These are phyloP conservation scores for Rhododendron molle DNA, from an alignment of 148 eudicot genomes.

Conservation along the genomic window DNA sequence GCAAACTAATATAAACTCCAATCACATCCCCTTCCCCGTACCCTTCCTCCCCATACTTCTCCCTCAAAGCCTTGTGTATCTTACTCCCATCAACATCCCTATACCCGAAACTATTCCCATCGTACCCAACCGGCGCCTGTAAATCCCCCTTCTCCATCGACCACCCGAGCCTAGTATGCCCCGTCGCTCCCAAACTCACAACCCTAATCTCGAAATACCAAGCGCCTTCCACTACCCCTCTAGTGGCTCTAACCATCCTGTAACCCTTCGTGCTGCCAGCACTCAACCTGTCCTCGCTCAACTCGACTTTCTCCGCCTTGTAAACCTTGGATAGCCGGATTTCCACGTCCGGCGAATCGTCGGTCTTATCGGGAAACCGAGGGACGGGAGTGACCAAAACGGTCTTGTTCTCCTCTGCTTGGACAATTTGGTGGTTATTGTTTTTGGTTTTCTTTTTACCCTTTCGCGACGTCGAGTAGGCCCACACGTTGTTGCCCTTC, in stretches of 20 bases:
- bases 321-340: slow-evolving; percentile 72
- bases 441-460: slow-evolving; percentile 53
- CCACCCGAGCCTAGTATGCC: slow-evolving; percentile 94
- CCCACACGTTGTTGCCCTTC: slow-evolving; percentile 64
- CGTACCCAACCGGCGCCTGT: slow-evolving; percentile 97
- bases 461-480: slow-evolving; percentile 46
- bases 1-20: slow-evolving; percentile 88
- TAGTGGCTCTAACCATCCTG: slow-evolving; percentile 92
- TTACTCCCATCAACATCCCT: slow-evolving; percentile 96
- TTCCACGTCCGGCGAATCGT: slow-evolving; percentile 48
- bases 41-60: slow-evolving; percentile 83
- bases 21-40: slow-evolving; percentile 90
- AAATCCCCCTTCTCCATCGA: slow-evolving; percentile 92
- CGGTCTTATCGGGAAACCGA: slow-evolving; percentile 67
- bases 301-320: slow-evolving; percentile 92
- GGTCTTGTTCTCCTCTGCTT: slow-evolving; percentile 27
- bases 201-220: slow-evolving; percentile 92
- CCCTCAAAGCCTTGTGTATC: slow-evolving; percentile 91
- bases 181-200: slow-evolving; percentile 67
- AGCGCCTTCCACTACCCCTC: slow-evolving; percentile 79
- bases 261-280: slow-evolving; percentile 90
- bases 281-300: slow-evolving; percentile 75
- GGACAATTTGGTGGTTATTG: slow-evolving; percentile 14
- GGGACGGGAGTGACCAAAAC: slow-evolving; percentile 61
- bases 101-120: slow-evolving; percentile 85